phyloP scores from a whole-genome alignment of 768 basidiomycete species.

The Terana coerulea region DNA sequence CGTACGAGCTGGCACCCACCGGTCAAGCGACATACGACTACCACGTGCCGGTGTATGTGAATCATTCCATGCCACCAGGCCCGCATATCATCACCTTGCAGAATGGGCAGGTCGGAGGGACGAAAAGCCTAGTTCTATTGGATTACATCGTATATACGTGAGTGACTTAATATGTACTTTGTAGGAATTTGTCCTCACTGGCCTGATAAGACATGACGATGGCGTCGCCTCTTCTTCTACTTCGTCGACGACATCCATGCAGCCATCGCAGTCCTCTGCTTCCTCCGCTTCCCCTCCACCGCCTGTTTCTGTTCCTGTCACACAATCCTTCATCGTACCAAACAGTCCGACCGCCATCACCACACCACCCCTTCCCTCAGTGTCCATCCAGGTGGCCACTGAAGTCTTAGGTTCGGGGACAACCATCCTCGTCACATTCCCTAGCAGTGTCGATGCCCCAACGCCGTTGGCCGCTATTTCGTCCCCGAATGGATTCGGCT shows the following conservation, averaged over 20 bases:
- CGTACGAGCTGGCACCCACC: slow-evolving; percentile 22
- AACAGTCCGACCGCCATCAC: neutral
- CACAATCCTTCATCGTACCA: neutral
- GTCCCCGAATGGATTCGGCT: neutral
- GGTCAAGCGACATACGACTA: slow-evolving; percentile 27
- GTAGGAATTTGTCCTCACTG: neutral
- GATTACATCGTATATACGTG: slow-evolving; percentile 15
- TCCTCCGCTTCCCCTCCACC: neutral
- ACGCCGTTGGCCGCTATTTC: neutral
- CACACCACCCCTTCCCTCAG: neutral
- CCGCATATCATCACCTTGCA: slow-evolving; percentile 5
- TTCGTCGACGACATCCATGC: neutral
- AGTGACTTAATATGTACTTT: neutral
- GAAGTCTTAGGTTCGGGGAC: neutral
- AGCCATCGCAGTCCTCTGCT: neutral
- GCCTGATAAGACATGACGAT: neutral
- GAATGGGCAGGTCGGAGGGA: slow-evolving; percentile 8
- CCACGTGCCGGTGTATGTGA: slow-evolving; percentile 33
- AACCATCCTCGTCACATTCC: neutral
- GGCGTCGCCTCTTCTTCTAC: neutral
- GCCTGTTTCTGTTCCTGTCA: neutral
- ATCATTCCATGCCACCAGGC: slow-evolving; percentile 24
- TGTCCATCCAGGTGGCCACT: neutral
- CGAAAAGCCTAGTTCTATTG: slow-evolving; percentile 6
- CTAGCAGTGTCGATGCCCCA: neutral